phyloP scores from a whole-genome alignment of 2,329 filamentous ascomycete species.

The Camptophora hylomeconis region DNA sequence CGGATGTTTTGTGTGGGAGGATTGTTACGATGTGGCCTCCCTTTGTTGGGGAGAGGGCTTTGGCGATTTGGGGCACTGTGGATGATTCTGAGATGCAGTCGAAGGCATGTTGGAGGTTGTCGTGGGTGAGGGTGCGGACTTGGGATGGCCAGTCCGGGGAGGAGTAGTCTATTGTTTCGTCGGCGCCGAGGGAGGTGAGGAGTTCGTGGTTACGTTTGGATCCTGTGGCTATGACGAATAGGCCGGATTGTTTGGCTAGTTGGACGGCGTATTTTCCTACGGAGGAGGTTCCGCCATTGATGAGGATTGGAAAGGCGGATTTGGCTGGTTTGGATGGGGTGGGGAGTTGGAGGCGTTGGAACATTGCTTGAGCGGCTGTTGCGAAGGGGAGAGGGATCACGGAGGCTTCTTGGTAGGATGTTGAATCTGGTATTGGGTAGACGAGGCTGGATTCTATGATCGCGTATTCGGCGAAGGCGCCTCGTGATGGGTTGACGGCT shows the following conservation, averaged over 20 bases:
- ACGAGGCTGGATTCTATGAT: slow-evolving; percentile 2
- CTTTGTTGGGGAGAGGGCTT: neutral
- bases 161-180: slow-evolving; percentile 43
- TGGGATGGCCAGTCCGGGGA: slow-evolving; percentile 1
- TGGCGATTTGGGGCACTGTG: neutral
- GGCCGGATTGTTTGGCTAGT: slow-evolving; percentile 20
- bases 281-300: slow-evolving; percentile 23
- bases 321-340: slow-evolving; percentile 17
- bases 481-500: slow-evolving; percentile 1
- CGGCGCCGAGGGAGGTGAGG: slow-evolving; percentile 24
- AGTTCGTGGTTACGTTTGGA: slow-evolving; percentile 12
- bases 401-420: slow-evolving; percentile 18
- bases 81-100: slow-evolving; percentile 1
- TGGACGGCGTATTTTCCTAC: slow-evolving; percentile 23
- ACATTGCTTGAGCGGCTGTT: slow-evolving; percentile 18
- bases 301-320: slow-evolving; percentile 12
- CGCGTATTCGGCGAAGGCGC: slow-evolving; percentile 2
- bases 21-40: slow-evolving; percentile 2
- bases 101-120: slow-evolving; percentile 1
- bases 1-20: slow-evolving; percentile 1
- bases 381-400: slow-evolving; percentile 19
- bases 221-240: slow-evolving; percentile 5
- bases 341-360: slow-evolving; percentile 15
- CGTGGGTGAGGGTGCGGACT: slow-evolving; percentile 1
- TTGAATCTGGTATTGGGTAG: slow-evolving; percentile 1